phyloP scores from a whole-genome alignment of 306 rosid genomes.

The Prunus davidiana region DNA sequence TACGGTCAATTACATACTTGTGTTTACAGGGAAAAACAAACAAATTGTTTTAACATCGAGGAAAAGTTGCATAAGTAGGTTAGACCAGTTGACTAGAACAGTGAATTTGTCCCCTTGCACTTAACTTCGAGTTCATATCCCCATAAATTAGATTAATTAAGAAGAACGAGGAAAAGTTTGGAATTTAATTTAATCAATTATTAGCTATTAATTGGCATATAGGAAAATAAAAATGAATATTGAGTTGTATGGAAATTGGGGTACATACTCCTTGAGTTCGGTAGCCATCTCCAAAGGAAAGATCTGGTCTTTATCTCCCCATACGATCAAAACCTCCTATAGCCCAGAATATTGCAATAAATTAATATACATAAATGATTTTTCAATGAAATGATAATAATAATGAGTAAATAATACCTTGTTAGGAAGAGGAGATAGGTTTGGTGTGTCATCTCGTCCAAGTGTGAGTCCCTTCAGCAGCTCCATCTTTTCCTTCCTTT shows the following conservation, averaged over 20 bases:
- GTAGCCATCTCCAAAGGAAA: constrained; percentile 68
- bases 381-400: neutral
- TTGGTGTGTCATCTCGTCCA: constrained; percentile 46
- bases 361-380: neutral
- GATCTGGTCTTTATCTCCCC: constrained; percentile 79
- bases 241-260: neutral
- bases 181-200: no score
- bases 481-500: constrained; percentile 74
- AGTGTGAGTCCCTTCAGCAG: constrained; percentile 61
- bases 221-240: neutral
- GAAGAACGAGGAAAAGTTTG: no score
- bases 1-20: no score
- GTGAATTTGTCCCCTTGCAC: no score
- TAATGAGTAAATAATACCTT: constrained; percentile 35
- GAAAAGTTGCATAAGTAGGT: no score
- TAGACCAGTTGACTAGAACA: no score
- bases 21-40: no score
- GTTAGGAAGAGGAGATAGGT: constrained; percentile 48
- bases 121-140: no score
- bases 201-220: no score
- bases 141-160: no score
- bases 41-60: no score
- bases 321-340: constrained; percentile 73
- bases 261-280: constrained; percentile 66
- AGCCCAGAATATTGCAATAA: no score